Evolutionary conservation across 768 basidiomycete species (phyloP), one percentile per base, ranked within the genome.

Genomic region (Leucosporidium scottii): DNA sequence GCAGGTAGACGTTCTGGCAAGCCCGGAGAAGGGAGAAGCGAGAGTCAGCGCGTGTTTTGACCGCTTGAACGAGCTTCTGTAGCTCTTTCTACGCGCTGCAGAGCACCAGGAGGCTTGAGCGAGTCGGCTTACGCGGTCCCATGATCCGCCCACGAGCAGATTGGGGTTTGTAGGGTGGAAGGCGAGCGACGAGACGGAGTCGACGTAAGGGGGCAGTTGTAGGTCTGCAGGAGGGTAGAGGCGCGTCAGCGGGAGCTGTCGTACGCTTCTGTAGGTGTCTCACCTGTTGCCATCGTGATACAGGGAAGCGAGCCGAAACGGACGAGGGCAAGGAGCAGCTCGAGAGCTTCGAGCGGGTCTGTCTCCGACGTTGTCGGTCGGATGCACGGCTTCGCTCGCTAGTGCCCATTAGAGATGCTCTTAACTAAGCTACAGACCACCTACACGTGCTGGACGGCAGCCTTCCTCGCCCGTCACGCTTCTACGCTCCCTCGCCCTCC

Each of bases 131-230:
- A 85, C 84, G 28, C 89, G 85, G 78, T 98, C 94, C 94, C 94
- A 98, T 68, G 89, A 88, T 18, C 90, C 85, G 23, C 89, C 90
- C 0, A 97, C 80, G 1, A 98, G 80, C 25, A 88, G 86, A 63
- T 88, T 83, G 3, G 92, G 87, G 76, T 88, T 84, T 4, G 83
- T 82, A 1, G 91, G 89, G 27, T 91, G 90, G 78, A 89, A 97
- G 39, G 84, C 82, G 34, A 97, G 80, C 49, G 79, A 74, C 30
- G 79, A 76, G 72, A 79, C 75, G 21, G 68, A 65, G 49, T 73
- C 72, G 34, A 57, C 51, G 48, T 64, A 68, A 1, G 59, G 9
- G 20, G 72, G 68, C 21, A 73, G 39, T 36, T 69, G 65, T 6
- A 67, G n/a, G 25, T 73, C 72, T 67, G 65, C 39, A 44, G 39